phyloP scores from a whole-genome alignment of 2,329 filamentous ascomycete species.

The Claviceps sp. region DNA sequence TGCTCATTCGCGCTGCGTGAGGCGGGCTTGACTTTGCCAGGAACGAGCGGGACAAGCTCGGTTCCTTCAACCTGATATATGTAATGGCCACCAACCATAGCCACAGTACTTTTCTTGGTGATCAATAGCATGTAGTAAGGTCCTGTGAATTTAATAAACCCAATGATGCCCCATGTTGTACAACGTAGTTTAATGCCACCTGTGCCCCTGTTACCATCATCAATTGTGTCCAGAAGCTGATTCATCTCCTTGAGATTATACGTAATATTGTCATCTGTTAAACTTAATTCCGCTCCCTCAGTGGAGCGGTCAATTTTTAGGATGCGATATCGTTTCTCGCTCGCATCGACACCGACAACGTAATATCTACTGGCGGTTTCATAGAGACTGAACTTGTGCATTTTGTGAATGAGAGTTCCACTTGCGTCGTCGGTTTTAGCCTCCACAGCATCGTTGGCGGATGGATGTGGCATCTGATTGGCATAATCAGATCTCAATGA shows the following conservation, averaged over 20 bases:
- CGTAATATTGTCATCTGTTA: slow-evolving; percentile 88
- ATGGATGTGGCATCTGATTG: slow-evolving; percentile 11
- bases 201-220: slow-evolving; percentile 83
- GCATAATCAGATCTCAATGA: slow-evolving; percentile 34
- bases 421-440: slow-evolving; percentile 19
- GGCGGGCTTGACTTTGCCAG: slow-evolving; percentile 63
- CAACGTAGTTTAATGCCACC: slow-evolving; percentile 83
- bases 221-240: slow-evolving; percentile 82
- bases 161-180: slow-evolving; percentile 84
- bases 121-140: slow-evolving; percentile 96
- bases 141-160: slow-evolving; percentile 92
- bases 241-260: slow-evolving; percentile 90
- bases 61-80: slow-evolving; percentile 92
- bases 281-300: slow-evolving; percentile 59
- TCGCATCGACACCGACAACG: slow-evolving; percentile 82
- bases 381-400: slow-evolving; percentile 97
- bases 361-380: slow-evolving; percentile 91
- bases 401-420: slow-evolving; percentile 40
- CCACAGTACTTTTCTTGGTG: slow-evolving; percentile 89
- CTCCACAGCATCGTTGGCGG: slow-evolving; percentile 5
- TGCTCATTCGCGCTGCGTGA: slow-evolving; percentile 73
- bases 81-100: slow-evolving; percentile 91
- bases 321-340: slow-evolving; percentile 78
- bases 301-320: slow-evolving; percentile 89
- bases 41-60: slow-evolving; percentile 76